These are phyloP conservation scores for Xylariales sp. DNA, from an alignment of 2,329 filamentous ascomycete species.

Conservation along the genomic window DNA sequence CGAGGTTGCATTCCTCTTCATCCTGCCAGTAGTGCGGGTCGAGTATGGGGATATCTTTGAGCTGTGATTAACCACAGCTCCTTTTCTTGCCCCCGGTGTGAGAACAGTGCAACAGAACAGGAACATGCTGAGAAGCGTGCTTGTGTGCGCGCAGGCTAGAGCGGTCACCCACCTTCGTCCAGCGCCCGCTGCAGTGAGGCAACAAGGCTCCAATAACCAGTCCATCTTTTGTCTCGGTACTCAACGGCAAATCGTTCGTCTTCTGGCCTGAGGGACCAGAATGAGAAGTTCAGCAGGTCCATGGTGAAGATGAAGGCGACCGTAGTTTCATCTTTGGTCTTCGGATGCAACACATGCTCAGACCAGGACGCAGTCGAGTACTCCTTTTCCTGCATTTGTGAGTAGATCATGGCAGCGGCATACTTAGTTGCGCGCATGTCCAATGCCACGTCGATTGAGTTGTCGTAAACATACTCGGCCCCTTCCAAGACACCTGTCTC, in stretches of 20 bases:
- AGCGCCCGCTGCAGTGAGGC: slow-evolving; percentile 81
- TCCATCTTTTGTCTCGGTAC: slow-evolving; percentile 79
- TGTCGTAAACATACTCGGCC: slow-evolving; percentile 85
- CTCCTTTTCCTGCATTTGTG: slow-evolving; percentile 74
- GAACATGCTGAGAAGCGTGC: too few species aligned
- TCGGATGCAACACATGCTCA: slow-evolving; percentile 84
- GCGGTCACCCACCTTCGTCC: slow-evolving; percentile 70
- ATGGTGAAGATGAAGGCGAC: slow-evolving; percentile 95
- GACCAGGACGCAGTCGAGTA: slow-evolving; percentile 88
- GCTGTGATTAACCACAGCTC: slow-evolving; percentile 16
- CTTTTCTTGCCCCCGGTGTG: too few species aligned
- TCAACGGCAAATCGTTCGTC: slow-evolving; percentile 76
- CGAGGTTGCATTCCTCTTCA: slow-evolving; percentile 69
- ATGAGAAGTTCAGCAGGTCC: slow-evolving; percentile 95
- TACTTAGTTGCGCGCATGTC: slow-evolving; percentile 77
- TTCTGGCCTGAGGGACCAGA: slow-evolving; percentile 75
- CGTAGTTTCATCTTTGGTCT: slow-evolving; percentile 71
- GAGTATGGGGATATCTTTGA: slow-evolving; percentile 76
- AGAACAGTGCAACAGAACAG: too few species aligned
- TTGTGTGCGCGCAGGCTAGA: too few species aligned
- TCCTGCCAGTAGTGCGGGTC: slow-evolving; percentile 82
- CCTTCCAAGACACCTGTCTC: slow-evolving; percentile 79
- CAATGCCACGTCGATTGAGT: slow-evolving; percentile 87
- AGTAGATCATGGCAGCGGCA: slow-evolving; percentile 74
- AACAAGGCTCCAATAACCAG: slow-evolving; percentile 92